phyloP scores from a whole-genome alignment of 225 moss, liverwort and hornwort species.

The Physcomitrellopsis africana region DNA sequence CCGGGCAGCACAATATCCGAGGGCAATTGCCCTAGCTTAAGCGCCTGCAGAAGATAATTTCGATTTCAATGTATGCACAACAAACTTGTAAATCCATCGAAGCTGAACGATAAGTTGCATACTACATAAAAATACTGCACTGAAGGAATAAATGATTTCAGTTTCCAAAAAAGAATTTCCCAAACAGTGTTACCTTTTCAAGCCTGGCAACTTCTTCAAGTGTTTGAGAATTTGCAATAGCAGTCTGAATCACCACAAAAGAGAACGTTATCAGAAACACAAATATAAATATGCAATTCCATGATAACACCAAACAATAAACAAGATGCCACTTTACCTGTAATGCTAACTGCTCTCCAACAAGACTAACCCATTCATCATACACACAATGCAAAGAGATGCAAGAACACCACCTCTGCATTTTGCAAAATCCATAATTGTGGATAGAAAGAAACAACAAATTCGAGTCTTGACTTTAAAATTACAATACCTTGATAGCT shows the following conservation, averaged over 20 bases:
- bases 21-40: constrained; percentile 62
- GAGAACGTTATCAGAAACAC: constrained; percentile 23
- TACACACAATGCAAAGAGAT: neutral
- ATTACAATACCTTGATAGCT: constrained; percentile 80
- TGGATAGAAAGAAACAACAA: constrained; percentile 6
- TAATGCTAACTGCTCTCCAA: neutral
- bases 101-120: neutral
- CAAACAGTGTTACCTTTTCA: constrained; percentile 67
- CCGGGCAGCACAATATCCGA: constrained; percentile 59
- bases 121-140: neutral
- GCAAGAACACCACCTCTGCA: neutral
- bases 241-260: constrained; percentile 62
- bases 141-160: neutral
- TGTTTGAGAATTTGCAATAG: constrained; percentile 96
- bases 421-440: constrained; percentile 1
- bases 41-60: constrained; percentile 53
- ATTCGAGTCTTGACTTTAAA: neutral
- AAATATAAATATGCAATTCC: neutral
- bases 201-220: constrained; percentile 98
- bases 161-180: constrained; percentile 1
- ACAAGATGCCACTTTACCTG: neutral
- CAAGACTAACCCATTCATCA: neutral
- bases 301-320: constrained; percentile 13
- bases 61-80: constrained; percentile 15
- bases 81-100: neutral